Evolutionary conservation across 2,329 filamentous ascomycete genomes (phyloP).

Genomic region (Xylariaceae sp.): DNA sequence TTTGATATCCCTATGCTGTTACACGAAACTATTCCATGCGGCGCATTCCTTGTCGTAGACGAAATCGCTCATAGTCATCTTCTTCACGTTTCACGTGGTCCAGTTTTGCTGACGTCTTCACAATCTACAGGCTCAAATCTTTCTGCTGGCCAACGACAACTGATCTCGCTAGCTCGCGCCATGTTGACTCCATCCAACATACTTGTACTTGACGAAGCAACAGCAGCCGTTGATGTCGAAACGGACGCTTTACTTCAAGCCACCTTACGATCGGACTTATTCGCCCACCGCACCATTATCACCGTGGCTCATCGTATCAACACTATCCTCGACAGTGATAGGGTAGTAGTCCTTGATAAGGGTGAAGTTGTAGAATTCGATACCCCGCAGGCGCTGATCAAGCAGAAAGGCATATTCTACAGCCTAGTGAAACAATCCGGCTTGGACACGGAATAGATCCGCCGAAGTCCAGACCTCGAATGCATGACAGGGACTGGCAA

Average conservation of each 20-base stretch:
- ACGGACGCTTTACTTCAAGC: slow-evolving; percentile 64
- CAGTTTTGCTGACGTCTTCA: slow-evolving; percentile 19
- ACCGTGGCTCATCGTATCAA: slow-evolving; percentile 98
- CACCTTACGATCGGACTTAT: slow-evolving; percentile 62
- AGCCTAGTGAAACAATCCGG: slow-evolving; percentile 89
- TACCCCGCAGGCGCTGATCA: slow-evolving; percentile 73
- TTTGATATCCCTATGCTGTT: slow-evolving; percentile 33
- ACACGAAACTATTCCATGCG: slow-evolving; percentile 24
- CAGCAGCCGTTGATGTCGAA: slow-evolving; percentile 68
- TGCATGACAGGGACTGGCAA: background rate
- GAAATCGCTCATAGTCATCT: background rate
- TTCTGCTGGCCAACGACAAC: slow-evolving; percentile 89
- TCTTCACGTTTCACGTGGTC: too few relatives aligned
- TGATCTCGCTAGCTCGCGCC: slow-evolving; percentile 88
- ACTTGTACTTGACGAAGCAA: slow-evolving; percentile 93
- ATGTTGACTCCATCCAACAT: slow-evolving; percentile 96
- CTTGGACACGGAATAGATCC: slow-evolving; percentile 48
- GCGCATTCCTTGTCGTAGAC: background rate
- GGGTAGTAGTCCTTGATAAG: slow-evolving; percentile 89
- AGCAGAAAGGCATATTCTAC: slow-evolving; percentile 76
- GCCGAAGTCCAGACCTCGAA: background rate
- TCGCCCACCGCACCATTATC: slow-evolving; percentile 92
- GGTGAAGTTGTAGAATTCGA: slow-evolving; percentile 92
- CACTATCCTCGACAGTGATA: slow-evolving; percentile 84
- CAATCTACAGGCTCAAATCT: slow-evolving; percentile 74